Evolutionary conservation across 768 basidiomycete species (phyloP), one percentile per base, ranked within the genome.

Genomic region (Xerocomellus amylosporus): DNA sequence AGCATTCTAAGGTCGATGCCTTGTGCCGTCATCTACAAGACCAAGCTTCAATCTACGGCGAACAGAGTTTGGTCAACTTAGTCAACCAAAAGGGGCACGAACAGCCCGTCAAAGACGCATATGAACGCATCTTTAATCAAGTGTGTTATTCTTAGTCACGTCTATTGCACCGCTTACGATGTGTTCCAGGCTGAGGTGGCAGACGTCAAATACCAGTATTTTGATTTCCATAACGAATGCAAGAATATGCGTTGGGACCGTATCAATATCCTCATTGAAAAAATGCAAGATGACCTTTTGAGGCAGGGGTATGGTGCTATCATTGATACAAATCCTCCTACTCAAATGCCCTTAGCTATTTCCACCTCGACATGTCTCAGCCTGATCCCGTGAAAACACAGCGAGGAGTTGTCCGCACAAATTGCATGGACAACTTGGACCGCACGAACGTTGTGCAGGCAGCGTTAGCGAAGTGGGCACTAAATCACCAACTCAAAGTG

Each of bases 371-470:
- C 46, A 68, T 79, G 33, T 67, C 71, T 13, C 70, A 74, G 24
- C 54, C 72, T 5, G 73, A 75, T 26, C 82, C 84, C 0, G 70
- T 83, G 22, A 77, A 74, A 53, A 71, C 79, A 34, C 97, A 99
- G 66, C 76, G 66, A 20, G 94, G 94, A 19, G 79, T 83, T 44
- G 84, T 97, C 40, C 83, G 97, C 42, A 95, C 94, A 8, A 99
- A 98, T 69, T 98, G 97, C 72, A 97, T 97, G 97, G 96, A 98
- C 70, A 89, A 87, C 64, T 76, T 98, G 54, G 97, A 99, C 67
- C 83, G 97, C 46, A 99, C 97, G 43, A 98, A 98, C 70, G 96
- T 99, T 40, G 89, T 93, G 5, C 97, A 99, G 70, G 88, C 91
- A 17, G 83, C 95, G 13, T 71, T 98, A 46, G 97, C 90, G 15